Evolutionary conservation across 2,329 filamentous ascomycete species (phyloP), one percentile per base, ranked within the genome.

Genomic region (Aspergillus pseudoterreus): DNA sequence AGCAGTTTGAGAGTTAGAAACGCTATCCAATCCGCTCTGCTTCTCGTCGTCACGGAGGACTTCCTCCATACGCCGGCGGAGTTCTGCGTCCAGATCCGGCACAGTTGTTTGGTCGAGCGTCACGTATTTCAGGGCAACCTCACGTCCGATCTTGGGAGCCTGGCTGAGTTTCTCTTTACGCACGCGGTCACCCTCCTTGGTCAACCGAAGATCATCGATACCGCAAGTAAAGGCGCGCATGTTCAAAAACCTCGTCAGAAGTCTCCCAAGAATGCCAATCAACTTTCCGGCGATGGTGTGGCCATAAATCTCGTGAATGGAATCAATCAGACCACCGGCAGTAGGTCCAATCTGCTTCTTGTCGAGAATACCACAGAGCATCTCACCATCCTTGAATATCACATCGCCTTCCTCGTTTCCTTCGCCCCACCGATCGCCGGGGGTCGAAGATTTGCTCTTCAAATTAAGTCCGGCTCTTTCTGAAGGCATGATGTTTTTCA

Each of bases 181-280:
- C 48, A 80, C 77, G 50, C 76, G 75, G 66, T 99, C 91, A 48
- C 94, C 92, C 56, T 88, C 77, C 1, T 82, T 77, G 0, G 92
- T 97, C 47, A 99, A 82, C 52, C 88, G 84, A 52, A 99, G 78
- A 77, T 99, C 95, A 64, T 99, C 92, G 72, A 99, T 96, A 68
- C 95, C 95, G 70, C 94, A 99, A 58, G 90, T 94, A 70, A 97
- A 97, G 1, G 92, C 94, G 47, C 92, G 83, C 85, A 96, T 95
- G 66, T 94, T 89, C 54, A 97, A 79, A 58, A 92, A 87, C 63
- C 92, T 87, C 0, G 94, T 99, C 57, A 99, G 75, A 22, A 99
- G 79, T 51, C 94, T 85, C 49, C 94, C 94, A 50, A 99, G 79
- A 60, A 92, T 87, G 76, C 91, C 95, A 49, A 99, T 82, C 9